Evolutionary conservation across 2,329 filamentous ascomycete genomes (phyloP).

Genomic region (Tolypocladium tropicale): DNA sequence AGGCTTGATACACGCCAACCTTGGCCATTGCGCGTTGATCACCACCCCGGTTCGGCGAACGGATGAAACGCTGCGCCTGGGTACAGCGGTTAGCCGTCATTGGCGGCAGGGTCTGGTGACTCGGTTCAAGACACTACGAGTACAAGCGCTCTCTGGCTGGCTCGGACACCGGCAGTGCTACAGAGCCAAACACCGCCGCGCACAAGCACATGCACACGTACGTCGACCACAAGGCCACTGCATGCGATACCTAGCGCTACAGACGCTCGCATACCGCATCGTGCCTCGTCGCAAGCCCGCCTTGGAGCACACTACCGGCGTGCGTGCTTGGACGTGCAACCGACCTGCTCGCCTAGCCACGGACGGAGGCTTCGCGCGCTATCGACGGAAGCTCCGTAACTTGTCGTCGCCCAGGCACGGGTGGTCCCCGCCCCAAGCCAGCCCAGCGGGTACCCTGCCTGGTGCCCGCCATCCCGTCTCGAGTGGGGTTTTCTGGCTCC

Average conservation of each 20-base stretch:
- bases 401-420: constrained; percentile 2
- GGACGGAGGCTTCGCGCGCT: constrained; percentile 3
- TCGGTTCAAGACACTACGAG: constrained; percentile 5
- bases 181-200: background rate
- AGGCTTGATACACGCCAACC: constrained; percentile 12
- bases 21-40: constrained; percentile 16
- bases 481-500: constrained; percentile 6
- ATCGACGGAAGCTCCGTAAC: constrained; percentile 1
- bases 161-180: background rate
- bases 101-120: constrained; percentile 13
- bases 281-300: background rate
- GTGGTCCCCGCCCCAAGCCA: constrained; percentile 13
- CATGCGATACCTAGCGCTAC: background rate
- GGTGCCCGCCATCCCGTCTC: constrained; percentile 9
- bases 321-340: background rate
- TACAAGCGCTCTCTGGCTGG: constrained; percentile 5
- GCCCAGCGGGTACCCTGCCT: constrained; percentile 14
- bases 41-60: constrained; percentile 18
- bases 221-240: background rate
- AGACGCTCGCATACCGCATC: background rate
- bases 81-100: constrained; percentile 16
- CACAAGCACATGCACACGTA: constrained; percentile 1
- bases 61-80: constrained; percentile 19
- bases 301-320: background rate
- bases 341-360: background rate